Evolutionary conservation across 2,329 filamentous ascomycete species (phyloP), one percentile per base, ranked within the genome.

Genomic region (Diplodia seriata): DNA sequence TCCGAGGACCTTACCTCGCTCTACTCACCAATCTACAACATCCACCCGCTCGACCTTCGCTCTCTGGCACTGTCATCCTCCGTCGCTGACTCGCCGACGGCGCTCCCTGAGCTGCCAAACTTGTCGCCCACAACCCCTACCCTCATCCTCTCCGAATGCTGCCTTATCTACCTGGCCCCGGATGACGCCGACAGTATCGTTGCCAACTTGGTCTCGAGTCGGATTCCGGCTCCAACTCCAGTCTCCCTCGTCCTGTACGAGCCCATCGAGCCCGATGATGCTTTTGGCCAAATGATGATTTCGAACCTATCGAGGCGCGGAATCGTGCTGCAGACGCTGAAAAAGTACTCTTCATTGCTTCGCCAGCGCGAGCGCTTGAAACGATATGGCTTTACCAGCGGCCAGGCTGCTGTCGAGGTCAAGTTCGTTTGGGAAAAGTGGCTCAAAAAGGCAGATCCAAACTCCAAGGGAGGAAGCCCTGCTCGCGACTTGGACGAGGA

Each of bases 401-500:
- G 85, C 0, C 85, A 86, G 53, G 83, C 82, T 53, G 88, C 85
- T 0, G 84, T 84, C 33, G 87, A 89, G 74, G 84, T 91, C 43
- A 83, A 87, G 71, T 85, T 85, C n/a, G 86, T 97, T 47, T 97
- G 91, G 90, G 85, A 90, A 63, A 80, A 80, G 1, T 98, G 94
- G 93, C 83, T 97, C 3, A 75, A 76, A 0, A 76, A 83, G 0
- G 81, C 82, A 2, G 94, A 98, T 79, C 94, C 92, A 79, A n/a
- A 89, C 91, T 74, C 84, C 94, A 57, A 88, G 98, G 80, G 94
- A 92, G 79, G 36, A n/a, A 38, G 15, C 15, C 38, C 4, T 12
- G 89, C 91, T 74, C 94, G 99, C 78, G 93, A 95, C 74, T 79
- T 99, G 70, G 95, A 99, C 80, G 95, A 99, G 80, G 86, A 97